Evolutionary conservation across 2,329 filamentous ascomycete species (phyloP).

Genomic region (Pyrenochaeta sp.): DNA sequence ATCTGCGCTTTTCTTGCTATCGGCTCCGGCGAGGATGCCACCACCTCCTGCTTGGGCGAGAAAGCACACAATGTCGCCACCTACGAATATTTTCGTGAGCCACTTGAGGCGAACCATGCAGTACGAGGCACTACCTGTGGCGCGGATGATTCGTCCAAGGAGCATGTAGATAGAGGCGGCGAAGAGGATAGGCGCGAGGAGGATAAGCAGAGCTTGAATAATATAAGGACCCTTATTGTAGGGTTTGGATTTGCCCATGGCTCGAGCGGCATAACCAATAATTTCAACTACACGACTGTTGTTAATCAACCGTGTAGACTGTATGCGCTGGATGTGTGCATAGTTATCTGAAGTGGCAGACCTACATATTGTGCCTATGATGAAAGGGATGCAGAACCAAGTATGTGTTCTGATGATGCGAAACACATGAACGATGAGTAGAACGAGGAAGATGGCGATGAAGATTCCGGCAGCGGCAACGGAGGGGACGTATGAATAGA

Average conservation of each 20-base stretch:
- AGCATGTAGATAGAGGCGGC: conserved; percentile 56
- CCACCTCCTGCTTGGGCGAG: conserved; percentile 55
- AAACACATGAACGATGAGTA: conserved; percentile 51
- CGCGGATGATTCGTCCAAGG: conserved; percentile 46
- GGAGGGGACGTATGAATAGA: conserved; percentile 50
- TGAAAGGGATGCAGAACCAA: conserved; percentile 59
- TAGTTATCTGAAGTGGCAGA: neutral
- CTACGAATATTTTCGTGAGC: conserved; percentile 63
- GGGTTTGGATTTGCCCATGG: conserved; percentile 39
- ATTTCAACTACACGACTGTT: conserved; percentile 36
- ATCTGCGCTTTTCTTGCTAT: conserved; percentile 18
- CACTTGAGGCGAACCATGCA: conserved; percentile 46
- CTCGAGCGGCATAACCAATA: conserved; percentile 46
- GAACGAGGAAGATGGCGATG: conserved; percentile 53
- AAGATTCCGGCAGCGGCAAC: conserved; percentile 57
- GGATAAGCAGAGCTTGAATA: conserved; percentile 46
- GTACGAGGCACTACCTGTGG: conserved; percentile 47
- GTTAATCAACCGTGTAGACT: neutral
- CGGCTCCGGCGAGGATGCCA: conserved; percentile 33
- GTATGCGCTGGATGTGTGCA: too few relatives aligned
- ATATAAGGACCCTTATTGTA: conserved; percentile 46
- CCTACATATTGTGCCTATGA: conserved; percentile 46
- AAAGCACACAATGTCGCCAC: conserved; percentile 61
- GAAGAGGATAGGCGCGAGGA: conserved; percentile 53
- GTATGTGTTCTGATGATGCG: conserved; percentile 53